phyloP scores from a whole-genome alignment of 495 filamentous ascomycete genomes.

The Rhypophila decipiens region DNA sequence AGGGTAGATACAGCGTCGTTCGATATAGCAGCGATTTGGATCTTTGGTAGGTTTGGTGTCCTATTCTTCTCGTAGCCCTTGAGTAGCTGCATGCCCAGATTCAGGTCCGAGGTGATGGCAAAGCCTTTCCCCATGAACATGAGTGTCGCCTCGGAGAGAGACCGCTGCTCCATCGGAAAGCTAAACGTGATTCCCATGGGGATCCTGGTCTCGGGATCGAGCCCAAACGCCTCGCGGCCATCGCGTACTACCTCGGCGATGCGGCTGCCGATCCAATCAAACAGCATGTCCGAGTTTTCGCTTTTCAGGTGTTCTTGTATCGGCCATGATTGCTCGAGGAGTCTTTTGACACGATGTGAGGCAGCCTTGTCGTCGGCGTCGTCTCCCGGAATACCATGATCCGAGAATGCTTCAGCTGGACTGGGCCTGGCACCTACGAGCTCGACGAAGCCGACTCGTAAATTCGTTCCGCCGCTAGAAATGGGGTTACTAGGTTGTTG shows the following conservation, averaged over 20 bases:
- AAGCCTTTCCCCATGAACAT: conserved; percentile 91
- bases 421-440: conserved; percentile 43
- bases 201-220: conserved; percentile 38
- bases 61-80: conserved; percentile 56
- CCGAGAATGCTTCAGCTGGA: neutral
- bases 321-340: conserved; percentile 67
- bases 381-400: neutral
- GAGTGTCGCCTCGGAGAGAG: conserved; percentile 66
- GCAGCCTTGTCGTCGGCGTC: conserved; percentile 7
- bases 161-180: conserved; percentile 77
- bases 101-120: conserved; percentile 63
- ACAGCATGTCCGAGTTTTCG: conserved; percentile 67
- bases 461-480: conserved; percentile 63
- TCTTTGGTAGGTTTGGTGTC: conserved; percentile 49
- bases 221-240: conserved; percentile 26
- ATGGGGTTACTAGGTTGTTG: neutral
- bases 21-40: conserved; percentile 69
- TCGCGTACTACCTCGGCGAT: conserved; percentile 63
- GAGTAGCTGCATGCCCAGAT: conserved; percentile 63
- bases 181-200: conserved; percentile 80
- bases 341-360: conserved; percentile 24
- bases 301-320: conserved; percentile 75
- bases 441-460: conserved; percentile 74
- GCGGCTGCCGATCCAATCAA: conserved; percentile 71
- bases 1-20: conserved; percentile 80